Percentiles rank a stretch among this genome's conserved stretches.
phyloP scores from a whole-genome alignment of 768 basidiomycete genomes.

The Favolaschia claudopus region DNA sequence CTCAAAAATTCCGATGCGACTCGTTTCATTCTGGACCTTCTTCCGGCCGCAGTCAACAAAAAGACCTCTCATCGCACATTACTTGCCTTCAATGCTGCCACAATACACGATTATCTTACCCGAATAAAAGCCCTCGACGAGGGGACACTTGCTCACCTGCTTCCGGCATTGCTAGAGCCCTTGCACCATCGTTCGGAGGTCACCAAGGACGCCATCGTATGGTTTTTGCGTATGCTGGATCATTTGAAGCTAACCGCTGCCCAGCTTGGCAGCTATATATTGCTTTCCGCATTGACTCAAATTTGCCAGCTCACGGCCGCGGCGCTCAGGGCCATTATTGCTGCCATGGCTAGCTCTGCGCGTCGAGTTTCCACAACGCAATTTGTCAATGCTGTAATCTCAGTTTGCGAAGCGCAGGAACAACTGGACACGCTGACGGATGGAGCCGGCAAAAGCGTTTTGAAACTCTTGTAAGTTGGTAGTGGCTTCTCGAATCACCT shows the following conservation, averaged over 20 bases:
- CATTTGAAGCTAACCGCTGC: constrained; percentile 6
- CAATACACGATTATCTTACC: constrained; percentile 81
- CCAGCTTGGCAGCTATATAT: constrained; percentile 77
- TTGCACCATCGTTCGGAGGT: constrained; percentile 48
- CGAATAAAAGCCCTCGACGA: constrained; percentile 65
- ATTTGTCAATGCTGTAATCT: constrained; percentile 69
- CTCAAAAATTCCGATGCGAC: constrained; percentile 72
- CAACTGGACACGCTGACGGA: constrained; percentile 56
- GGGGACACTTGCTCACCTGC: constrained; percentile 66
- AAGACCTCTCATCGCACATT: constrained; percentile 70
- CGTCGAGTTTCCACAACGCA: constrained; percentile 59
- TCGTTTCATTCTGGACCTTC: constrained; percentile 71
- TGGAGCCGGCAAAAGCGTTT: constrained; percentile 48
- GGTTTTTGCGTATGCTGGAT: constrained; percentile 29
- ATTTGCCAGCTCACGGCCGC: constrained; percentile 64
- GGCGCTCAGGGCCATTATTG: constrained; percentile 67
- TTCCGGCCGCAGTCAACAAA: constrained; percentile 65
- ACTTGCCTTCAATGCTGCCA: constrained; percentile 83
- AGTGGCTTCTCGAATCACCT: not conserved
- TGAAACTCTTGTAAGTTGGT: constrained; percentile 57
- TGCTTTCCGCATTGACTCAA: constrained; percentile 74
- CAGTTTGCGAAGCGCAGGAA: constrained; percentile 70
- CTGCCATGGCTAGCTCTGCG: constrained; percentile 60
- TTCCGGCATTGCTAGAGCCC: constrained; percentile 71
- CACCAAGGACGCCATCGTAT: constrained; percentile 63